Conservation (phyloP, 2,329 filamentous ascomycete species). For the Sarocladium brachiariae region DNA sequence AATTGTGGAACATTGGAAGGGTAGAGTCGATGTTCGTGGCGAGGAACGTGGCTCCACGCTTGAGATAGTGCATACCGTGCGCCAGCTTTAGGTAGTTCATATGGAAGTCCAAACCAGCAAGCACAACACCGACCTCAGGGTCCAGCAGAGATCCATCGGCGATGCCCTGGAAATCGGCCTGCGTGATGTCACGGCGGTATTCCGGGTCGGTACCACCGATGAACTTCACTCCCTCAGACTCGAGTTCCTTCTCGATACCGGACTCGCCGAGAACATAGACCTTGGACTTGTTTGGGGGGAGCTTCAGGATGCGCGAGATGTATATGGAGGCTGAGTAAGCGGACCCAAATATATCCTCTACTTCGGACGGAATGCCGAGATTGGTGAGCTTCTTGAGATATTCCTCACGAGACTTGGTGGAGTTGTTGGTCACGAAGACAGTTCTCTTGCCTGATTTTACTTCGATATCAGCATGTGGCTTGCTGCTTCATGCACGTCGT, state of each 20-base stretch:
- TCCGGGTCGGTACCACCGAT: conserved; percentile 81
- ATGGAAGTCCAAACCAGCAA: conserved; percentile 88
- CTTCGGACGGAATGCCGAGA: conserved; percentile 70
- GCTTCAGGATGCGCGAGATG: conserved; percentile 83
- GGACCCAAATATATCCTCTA: conserved; percentile 92
- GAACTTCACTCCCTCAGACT: conserved; percentile 68
- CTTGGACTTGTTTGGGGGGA: conserved; percentile 75
- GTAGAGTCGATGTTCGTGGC: conserved; percentile 93
- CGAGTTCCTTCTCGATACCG: conserved; percentile 85
- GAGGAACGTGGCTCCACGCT: conserved; percentile 74
- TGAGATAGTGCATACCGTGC: conserved; percentile 79
- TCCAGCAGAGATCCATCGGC: conserved; percentile 73
- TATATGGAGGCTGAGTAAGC: conserved; percentile 94
- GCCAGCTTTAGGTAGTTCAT: conserved; percentile 91
- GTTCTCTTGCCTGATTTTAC: conserved; percentile 67
- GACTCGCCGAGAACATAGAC: conserved; percentile 90
- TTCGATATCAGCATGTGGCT: too few relatives aligned
- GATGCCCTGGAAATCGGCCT: conserved; percentile 72
- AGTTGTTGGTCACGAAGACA: conserved; percentile 98
- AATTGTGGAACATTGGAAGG: conserved; percentile 68
- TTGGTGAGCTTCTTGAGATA: conserved; percentile 86
- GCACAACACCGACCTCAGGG: conserved; percentile 80
- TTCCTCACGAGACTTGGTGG: conserved; percentile 87
- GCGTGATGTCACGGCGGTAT: conserved; percentile 69
- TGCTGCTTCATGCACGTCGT: too few relatives aligned